phyloP scores from a whole-genome alignment of 495 filamentous ascomycete species.

The Lentithecium fluviatile region DNA sequence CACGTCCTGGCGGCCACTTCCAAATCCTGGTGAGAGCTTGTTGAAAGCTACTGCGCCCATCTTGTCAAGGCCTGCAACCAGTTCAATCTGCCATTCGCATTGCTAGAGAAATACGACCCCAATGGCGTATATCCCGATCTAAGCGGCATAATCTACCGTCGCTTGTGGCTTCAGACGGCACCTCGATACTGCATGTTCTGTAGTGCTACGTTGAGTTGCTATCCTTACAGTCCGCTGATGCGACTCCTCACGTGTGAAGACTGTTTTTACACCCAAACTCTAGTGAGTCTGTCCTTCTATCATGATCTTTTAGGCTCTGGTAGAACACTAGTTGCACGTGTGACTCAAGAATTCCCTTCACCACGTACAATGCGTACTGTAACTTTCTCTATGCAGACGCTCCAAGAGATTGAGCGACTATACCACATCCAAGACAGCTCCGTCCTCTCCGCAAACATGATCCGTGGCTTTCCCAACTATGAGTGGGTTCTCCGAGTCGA shows the following conservation, averaged over 20 bases:
- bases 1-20: constrained; percentile 11
- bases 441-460: background rate
- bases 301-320: too few relatives aligned
- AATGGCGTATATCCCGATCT: constrained; percentile 9
- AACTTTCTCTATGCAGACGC: background rate
- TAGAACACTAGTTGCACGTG: too few relatives aligned
- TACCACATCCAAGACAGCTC: background rate
- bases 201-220: background rate
- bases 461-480: constrained; percentile 2
- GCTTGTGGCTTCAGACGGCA: constrained; percentile 16
- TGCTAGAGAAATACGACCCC: background rate
- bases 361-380: too few relatives aligned
- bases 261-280: constrained; percentile 17
- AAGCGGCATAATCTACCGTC: constrained; percentile 13
- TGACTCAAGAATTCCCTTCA: too few relatives aligned
- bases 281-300: background rate
- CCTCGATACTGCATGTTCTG: constrained; percentile 15
- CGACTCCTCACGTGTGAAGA: background rate
- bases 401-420: constrained; percentile 1
- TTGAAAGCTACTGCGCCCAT: constrained; percentile 14
- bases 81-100: constrained; percentile 13
- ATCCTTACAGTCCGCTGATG: background rate
- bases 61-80: constrained; percentile 6
- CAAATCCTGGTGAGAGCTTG: background rate
- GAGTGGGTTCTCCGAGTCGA: constrained; percentile 2